A percentile compares a stretch with the other conserved stretches of the same genome.
Conservation (phyloP, 2,329 filamentous ascomycete species). For the Aureobasidium subglaciale region DNA sequence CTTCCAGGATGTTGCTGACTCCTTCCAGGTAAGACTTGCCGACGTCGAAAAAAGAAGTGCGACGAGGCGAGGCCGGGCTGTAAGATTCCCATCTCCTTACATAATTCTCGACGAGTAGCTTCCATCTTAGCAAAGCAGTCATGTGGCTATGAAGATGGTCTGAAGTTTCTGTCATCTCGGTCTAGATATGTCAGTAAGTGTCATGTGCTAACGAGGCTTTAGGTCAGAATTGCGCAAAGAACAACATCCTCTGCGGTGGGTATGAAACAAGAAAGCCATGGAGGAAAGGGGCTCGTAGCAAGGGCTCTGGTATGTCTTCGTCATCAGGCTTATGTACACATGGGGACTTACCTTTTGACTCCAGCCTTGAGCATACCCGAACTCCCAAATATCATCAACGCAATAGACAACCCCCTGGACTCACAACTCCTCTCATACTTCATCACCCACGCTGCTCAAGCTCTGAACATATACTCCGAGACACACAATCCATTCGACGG, state of each 20-base stretch:
- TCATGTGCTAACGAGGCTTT: slow-evolving; percentile 22
- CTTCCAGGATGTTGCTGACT: slow-evolving; percentile 47
- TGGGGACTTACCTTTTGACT: slow-evolving; percentile 21
- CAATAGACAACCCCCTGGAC: slow-evolving; percentile 73
- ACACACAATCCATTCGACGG: slow-evolving; percentile 79
- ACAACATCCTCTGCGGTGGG: slow-evolving; percentile 83
- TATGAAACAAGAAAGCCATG: slow-evolving; percentile 72
- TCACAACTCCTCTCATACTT: slow-evolving; percentile 79
- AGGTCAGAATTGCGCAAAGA: slow-evolving; percentile 89
- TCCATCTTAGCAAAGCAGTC: not conserved
- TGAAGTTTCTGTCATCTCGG: not conserved
- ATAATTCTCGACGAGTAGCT: not conserved
- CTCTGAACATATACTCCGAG: slow-evolving; percentile 75
- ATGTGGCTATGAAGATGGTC: not conserved
- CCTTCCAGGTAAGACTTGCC: slow-evolving; percentile 39
- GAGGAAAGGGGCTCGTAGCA: slow-evolving; percentile 61
- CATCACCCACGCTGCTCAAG: slow-evolving; percentile 67
- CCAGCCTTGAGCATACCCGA: slow-evolving; percentile 33
- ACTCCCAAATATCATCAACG: slow-evolving; percentile 61
- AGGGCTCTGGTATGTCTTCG: slow-evolving; percentile 37
- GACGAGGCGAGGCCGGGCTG: slow-evolving; percentile 43
- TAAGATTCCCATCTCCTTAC: slow-evolving; percentile 19
- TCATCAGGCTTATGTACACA: slow-evolving; percentile 48
- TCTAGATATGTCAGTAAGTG: too few relatives aligned
- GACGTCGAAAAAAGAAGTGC: slow-evolving; percentile 56